Percentiles rank a stretch among this genome's conserved stretches.
phyloP scores from a whole-genome alignment of 768 basidiomycete species.

The Leccinellum luteum region DNA sequence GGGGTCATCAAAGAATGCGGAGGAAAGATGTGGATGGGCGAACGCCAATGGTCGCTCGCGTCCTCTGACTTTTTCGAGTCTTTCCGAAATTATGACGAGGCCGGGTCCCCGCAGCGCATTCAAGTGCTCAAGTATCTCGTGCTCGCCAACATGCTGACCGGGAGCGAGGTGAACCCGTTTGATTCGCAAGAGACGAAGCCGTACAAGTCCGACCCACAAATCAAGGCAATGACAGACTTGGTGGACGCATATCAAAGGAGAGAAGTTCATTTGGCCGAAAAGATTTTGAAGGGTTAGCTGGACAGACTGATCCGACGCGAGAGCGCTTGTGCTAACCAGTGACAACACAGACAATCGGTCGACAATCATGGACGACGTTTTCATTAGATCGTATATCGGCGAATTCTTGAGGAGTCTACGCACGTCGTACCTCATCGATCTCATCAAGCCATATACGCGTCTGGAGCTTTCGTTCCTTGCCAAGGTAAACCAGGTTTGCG shows the following conservation, averaged over 20 bases:
- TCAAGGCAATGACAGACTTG: constrained; percentile 96
- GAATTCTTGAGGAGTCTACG: constrained; percentile 92
- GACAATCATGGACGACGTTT: constrained; percentile 94
- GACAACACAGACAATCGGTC: constrained; percentile 71
- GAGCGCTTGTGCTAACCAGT: constrained; percentile 1
- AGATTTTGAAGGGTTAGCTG: constrained; percentile 77
- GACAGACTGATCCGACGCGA: background rate
- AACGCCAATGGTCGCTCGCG: constrained; percentile 98
- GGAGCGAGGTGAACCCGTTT: constrained; percentile 98
- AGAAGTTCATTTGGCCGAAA: constrained; percentile 97
- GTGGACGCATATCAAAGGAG: constrained; percentile 96
- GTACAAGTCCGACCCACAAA: constrained; percentile 93
- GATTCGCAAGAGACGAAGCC: constrained; percentile 99
- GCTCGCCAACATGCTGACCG: constrained; percentile 96
- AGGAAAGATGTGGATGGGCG: constrained; percentile 99
- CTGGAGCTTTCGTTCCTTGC: constrained; percentile 92
- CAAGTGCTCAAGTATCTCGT: constrained; percentile 99
- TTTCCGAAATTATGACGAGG: constrained; percentile 98
- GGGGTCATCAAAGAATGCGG: constrained; percentile 99
- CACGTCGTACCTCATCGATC: constrained; percentile 95
- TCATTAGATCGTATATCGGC: constrained; percentile 94
- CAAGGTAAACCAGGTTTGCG: constrained; percentile 51
- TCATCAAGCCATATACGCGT: constrained; percentile 96
- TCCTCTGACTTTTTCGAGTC: constrained; percentile 99
- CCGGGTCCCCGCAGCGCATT: constrained; percentile 92